phyloP scores from a whole-genome alignment of 345 rosid genomes.

The Corymbia maculata region DNA sequence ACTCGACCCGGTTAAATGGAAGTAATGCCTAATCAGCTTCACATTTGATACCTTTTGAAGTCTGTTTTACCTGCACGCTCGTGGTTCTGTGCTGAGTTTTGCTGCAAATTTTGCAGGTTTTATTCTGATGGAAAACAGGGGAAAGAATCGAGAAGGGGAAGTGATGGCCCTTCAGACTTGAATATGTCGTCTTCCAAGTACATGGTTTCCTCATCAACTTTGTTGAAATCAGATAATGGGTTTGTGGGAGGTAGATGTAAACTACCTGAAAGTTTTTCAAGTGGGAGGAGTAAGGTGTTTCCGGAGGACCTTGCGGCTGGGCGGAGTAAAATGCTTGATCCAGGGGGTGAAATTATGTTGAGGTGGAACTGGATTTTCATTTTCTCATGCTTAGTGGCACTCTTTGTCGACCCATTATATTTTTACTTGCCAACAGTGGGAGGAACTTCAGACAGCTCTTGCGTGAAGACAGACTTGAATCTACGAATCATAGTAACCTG shows the following conservation, averaged over 20 bases:
- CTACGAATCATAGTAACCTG: slow-evolving; percentile 58
- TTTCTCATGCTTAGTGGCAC: slow-evolving; percentile 65
- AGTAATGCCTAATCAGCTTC: background rate
- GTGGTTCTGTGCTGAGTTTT: background rate
- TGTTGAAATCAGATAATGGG: slow-evolving; percentile 39
- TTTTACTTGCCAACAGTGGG: slow-evolving; percentile 67
- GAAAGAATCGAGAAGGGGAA: slow-evolving; percentile 31
- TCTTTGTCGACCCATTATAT: slow-evolving; percentile 80
- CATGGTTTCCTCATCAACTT: slow-evolving; percentile 35
- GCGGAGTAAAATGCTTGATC: slow-evolving; percentile 73
- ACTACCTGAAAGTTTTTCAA: slow-evolving; percentile 27
- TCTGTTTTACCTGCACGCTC: background rate
- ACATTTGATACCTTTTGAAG: background rate
- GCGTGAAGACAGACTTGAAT: slow-evolving; percentile 56
- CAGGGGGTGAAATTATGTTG: slow-evolving; percentile 74
- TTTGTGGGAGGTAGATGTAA: slow-evolving; percentile 31
- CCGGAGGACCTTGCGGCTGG: slow-evolving; percentile 33
- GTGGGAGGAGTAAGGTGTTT: slow-evolving; percentile 27
- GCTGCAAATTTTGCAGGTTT: slow-evolving; percentile 38
- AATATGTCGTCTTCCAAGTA: slow-evolving; percentile 35
- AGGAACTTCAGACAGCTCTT: slow-evolving; percentile 17
- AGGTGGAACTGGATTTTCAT: slow-evolving; percentile 85
- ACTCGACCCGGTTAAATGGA: background rate
- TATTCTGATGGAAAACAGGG: slow-evolving; percentile 45
- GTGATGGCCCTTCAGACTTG: slow-evolving; percentile 27